Evolutionary conservation across 768 basidiomycete species (phyloP), one percentile per base, ranked within the genome.

Genomic region (Lactifluus rugatus): DNA sequence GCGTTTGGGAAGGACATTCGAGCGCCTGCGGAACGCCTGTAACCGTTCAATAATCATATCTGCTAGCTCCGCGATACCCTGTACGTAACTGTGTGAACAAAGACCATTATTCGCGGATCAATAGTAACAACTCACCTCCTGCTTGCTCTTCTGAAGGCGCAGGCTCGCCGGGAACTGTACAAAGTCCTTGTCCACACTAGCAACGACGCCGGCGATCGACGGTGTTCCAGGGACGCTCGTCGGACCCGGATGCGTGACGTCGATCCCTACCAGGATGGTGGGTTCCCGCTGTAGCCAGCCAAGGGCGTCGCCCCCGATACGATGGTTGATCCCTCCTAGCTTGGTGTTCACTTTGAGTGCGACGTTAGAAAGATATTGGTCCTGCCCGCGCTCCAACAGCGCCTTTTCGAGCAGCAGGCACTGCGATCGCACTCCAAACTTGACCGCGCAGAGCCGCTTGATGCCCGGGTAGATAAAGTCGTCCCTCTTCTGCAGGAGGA

Each of bases 241-340:
- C 1, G 85, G 84, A 1, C 85, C 79, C 3, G 89, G 87, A 62
- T 92, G 89, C 0, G 87, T 91, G 0, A 89, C 87, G 65, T 92
- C 89, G 62, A 89, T 87, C 0, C 90, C 90, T 3, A 93, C 83
- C 66, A 93, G 72, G 85, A 93, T 92, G 10, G 89, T 91, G 53
- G 77, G 77, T 62, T 76, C 75, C 68, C 79, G 79, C 1, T 69
- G 80, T 48, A 91, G 70, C 88, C 88, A 91, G 37, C 60, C 64
- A 77, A 84, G 80, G 1, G 80, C 78, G 1, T 58, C 64, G 0
- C 73, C 67, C 34, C 84, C 83, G 10, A 90, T 71, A 50, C 76
- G 60, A 69, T 93, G 90, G 63, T 93, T 93, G 21, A 85, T 72
- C 0, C 90, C 90, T 5, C 88, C 87, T 1, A 91, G 80, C 70